Percentiles rank a stretch among this genome's conserved stretches.
These are phyloP conservation scores for Xerocomus brunneocitrinus DNA, from an alignment of 768 basidiomycete species.

Conservation along the genomic window DNA sequence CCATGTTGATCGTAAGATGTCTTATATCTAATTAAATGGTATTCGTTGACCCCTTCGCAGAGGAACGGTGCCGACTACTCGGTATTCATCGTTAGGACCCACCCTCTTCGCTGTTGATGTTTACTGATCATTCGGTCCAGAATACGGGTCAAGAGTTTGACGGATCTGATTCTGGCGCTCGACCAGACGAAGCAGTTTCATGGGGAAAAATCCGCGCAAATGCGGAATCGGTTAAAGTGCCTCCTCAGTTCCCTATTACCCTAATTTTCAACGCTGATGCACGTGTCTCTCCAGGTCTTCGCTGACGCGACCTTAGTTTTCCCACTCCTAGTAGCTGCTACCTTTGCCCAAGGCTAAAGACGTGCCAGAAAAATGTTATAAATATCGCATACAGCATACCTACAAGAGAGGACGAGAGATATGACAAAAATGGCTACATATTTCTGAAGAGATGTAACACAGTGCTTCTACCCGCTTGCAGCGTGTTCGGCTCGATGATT, in stretches of 20 bases:
- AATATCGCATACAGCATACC: conserved; percentile 10
- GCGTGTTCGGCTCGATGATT: conserved; percentile 23
- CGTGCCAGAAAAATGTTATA: conserved; percentile 4
- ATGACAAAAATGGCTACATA: conserved; percentile 1
- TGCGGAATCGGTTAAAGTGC: conserved; percentile 77
- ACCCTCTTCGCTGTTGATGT: not conserved
- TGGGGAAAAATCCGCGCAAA: conserved; percentile 97
- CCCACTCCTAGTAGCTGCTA: conserved; percentile 91
- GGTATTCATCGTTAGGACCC: conserved; percentile 76
- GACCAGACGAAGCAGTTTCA: conserved; percentile 95
- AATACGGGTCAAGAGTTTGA: conserved; percentile 99
- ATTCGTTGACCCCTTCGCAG: conserved; percentile 37
- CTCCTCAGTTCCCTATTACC: not conserved
- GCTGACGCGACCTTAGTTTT: conserved; percentile 98
- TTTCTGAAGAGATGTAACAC: not conserved
- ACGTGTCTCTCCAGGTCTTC: conserved; percentile 48
- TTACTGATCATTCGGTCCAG: conserved; percentile 33
- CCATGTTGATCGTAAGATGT: conserved; percentile 87
- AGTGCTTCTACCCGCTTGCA: conserved; percentile 10
- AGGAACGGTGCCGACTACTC: conserved; percentile 97
- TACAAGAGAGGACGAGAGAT: not conserved
- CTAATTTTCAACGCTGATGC: conserved; percentile 4
- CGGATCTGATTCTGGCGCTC: conserved; percentile 94
- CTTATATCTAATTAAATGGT: not conserved
- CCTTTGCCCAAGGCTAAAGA: conserved; percentile 59